Conservation (phyloP, 495 filamentous ascomycete genomes). For the Hyaloscypha hepaticicola region DNA sequence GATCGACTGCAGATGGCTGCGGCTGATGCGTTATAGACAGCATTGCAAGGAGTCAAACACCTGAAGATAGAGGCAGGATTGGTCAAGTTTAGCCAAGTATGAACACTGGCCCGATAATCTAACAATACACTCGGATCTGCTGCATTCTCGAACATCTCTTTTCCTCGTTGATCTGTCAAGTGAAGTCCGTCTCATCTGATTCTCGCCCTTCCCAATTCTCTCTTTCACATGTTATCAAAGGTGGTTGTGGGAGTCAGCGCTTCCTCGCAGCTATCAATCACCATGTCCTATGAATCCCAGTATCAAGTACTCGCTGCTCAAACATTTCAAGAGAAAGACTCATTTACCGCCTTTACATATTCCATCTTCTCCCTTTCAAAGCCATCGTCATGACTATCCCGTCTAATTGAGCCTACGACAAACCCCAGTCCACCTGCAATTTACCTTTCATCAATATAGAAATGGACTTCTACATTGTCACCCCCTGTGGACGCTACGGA, state of each 20-base stretch:
- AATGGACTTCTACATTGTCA: slow-evolving; percentile 5
- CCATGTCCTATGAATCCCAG: neutral
- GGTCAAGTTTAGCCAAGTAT: neutral
- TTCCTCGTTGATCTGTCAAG: neutral
- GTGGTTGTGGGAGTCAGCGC: neutral
- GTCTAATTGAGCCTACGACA: neutral
- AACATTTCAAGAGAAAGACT: no score
- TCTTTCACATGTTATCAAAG: neutral
- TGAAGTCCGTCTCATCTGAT: neutral
- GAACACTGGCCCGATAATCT: neutral
- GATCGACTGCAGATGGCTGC: neutral
- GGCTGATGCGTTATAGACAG: slow-evolving; percentile 1
- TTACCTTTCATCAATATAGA: neutral
- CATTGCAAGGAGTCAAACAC: slow-evolving; percentile 13
- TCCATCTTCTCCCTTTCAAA: no score
- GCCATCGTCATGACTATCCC: no score
- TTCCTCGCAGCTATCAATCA: neutral
- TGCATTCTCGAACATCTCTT: neutral
- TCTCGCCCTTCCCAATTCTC: neutral
- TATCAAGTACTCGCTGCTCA: neutral
- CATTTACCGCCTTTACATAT: no score
- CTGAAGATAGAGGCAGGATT: neutral
- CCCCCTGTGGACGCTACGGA: slow-evolving; percentile 2
- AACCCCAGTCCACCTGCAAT: neutral
- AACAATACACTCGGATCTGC: neutral